Evolutionary conservation across 2,329 filamentous ascomycete species (phyloP), one percentile per base, ranked within the genome.

Genomic region (Cercospora sp.): DNA sequence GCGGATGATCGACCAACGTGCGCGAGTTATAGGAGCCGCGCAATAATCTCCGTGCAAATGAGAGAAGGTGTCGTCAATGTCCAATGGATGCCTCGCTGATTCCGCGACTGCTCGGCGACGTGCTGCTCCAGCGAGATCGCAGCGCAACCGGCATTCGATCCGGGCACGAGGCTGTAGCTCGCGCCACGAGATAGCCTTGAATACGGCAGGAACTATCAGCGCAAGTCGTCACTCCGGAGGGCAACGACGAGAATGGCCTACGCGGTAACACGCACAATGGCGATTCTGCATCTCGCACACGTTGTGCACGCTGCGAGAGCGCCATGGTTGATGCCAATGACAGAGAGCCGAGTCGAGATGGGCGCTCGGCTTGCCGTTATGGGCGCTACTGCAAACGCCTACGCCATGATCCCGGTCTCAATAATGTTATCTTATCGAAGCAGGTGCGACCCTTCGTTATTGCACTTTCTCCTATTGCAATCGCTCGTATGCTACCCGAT

Each of bases 11-110:
- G 55, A n/a, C 55, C 18, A 59, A 36, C 28, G 55, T 30, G n/a
- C 45, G n/a, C 53, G 62, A 57, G 31, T 31, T 58, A 42, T 58
- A 42, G 51, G 51, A 58, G 62, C n/a, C 63, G 45, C 12, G 1
- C 0, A 57, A 66, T 63, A 66, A 66, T 66, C 59, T 66, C 60
- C 63, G 63, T 18, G 60, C 60, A 60, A 57, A 60, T 42, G 64
- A 39, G 51, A n/a, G 42, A 45, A 51, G 61, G 79, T 58, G 55
- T 53, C 48, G 55, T 59, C 28, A 33, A 33, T 33, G 16, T 36
- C 28, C 55, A 59, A 59, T 59, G 2, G 16, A 33, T 8, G 55
- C 28, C 55, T 18, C 18, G 16, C 18, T 23, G 28, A 6, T 58
- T 58, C 13, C 28, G 9, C 55, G 16, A 31, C 28, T 58, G 55